Percentiles rank a stretch among this genome's conserved stretches.
These are phyloP conservation scores for Capsella rubella DNA, from an alignment of 441 rosid species.

Conservation along the genomic window DNA sequence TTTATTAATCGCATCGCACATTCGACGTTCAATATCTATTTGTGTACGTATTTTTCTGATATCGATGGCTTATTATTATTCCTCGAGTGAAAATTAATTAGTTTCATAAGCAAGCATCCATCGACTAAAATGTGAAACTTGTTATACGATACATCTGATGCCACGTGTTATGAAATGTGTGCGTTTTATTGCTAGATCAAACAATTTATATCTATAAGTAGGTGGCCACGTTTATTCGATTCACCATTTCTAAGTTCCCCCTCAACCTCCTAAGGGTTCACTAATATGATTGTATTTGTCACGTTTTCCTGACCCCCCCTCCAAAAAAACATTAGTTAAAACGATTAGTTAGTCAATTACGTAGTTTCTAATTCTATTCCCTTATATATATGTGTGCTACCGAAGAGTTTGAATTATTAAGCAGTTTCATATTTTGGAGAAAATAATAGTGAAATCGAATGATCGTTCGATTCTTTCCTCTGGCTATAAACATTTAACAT, in stretches of 20 bases:
- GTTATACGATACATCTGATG: slow-evolving; percentile 7
- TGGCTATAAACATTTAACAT: not conserved
- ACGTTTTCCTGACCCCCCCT: not conserved
- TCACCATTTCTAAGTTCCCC: slow-evolving; percentile 11
- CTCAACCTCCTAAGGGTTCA: slow-evolving; percentile 46
- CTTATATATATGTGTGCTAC: not conserved
- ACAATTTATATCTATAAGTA: slow-evolving; percentile 17
- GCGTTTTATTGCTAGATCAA: not conserved
- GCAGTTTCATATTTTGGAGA: not conserved
- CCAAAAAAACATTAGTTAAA: not conserved
- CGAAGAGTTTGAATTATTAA: slow-evolving; percentile 9
- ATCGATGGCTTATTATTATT: not conserved
- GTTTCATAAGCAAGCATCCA: slow-evolving; percentile 34
- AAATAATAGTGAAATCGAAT: slow-evolving; percentile 32
- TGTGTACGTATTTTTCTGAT: not conserved
- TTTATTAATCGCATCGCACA: not conserved
- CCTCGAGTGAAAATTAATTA: not conserved
- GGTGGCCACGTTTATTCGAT: slow-evolving; percentile 43
- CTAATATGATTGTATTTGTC: slow-evolving; percentile 1
- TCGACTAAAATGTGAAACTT: not conserved
- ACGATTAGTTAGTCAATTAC: too few species aligned
- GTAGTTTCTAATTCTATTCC: too few species aligned
- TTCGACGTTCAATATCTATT: slow-evolving; percentile 22
- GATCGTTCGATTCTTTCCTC: slow-evolving; percentile 30
- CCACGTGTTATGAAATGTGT: slow-evolving; percentile 24